Conservation (phyloP, 2,329 filamentous ascomycete genomes). For the Neofusicoccum cordaticola region DNA sequence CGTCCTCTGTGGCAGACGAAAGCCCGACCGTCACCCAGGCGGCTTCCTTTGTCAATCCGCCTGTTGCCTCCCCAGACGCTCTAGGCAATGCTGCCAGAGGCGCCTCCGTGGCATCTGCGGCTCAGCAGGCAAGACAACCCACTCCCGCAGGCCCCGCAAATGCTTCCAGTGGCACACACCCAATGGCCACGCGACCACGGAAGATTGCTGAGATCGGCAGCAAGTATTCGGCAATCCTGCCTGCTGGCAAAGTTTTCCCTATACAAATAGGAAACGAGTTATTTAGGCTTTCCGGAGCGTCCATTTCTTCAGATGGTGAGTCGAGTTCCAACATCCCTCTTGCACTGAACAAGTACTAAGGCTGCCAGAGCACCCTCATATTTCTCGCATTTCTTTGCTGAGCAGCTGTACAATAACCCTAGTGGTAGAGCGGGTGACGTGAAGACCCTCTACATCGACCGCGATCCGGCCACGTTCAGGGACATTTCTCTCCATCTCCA, state of each 20-base stretch:
- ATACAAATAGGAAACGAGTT: conserved; percentile 68
- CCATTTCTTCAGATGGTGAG: conserved; percentile 69
- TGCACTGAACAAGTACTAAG: conserved; percentile 39
- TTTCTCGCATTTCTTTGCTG: conserved; percentile 90
- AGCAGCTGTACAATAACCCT: conserved; percentile 66
- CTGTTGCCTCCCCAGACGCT: background rate
- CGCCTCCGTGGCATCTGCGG: conserved; percentile 16
- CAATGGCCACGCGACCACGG: background rate
- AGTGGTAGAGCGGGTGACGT: conserved; percentile 57
- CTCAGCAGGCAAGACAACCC: conserved; percentile 18
- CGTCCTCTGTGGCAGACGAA: conserved; percentile 11
- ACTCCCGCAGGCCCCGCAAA: background rate
- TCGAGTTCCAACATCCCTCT: conserved; percentile 20
- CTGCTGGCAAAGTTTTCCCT: conserved; percentile 68
- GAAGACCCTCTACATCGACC: conserved; percentile 89
- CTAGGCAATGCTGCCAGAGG: background rate
- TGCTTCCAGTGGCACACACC: background rate
- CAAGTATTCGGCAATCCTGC: conserved; percentile 47
- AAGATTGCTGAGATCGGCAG: conserved; percentile 4
- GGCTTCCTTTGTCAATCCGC: background rate
- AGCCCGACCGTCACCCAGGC: background rate
- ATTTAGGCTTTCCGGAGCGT: conserved; percentile 68
- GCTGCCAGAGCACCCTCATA: conserved; percentile 80
- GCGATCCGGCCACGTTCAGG: conserved; percentile 82
- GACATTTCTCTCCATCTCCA: conserved; percentile 90